A percentile compares a stretch with the other conserved stretches of the same genome.
These are phyloP conservation scores for Eimeria falciformis DNA, from an alignment of 169 alveolate species.

Conservation along the genomic window DNA sequence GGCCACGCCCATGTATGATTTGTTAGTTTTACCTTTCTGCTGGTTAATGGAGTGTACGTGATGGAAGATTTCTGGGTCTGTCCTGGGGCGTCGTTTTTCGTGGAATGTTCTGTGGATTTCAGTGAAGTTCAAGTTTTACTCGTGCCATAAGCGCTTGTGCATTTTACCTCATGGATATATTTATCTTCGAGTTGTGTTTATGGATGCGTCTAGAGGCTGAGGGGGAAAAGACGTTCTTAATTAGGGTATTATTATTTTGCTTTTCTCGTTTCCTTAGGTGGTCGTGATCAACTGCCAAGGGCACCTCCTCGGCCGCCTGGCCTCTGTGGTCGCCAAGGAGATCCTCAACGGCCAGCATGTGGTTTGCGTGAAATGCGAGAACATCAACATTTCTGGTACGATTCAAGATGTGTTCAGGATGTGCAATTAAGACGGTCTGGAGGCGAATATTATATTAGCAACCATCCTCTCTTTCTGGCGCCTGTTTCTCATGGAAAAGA, in stretches of 20 bases:
- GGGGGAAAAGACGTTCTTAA: no score
- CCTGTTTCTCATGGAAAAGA: neutral
- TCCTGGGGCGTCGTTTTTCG: no score
- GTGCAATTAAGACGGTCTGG: neutral
- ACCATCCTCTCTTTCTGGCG: neutral
- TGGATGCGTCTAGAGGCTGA: no score
- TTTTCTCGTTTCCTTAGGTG: constrained; percentile 78
- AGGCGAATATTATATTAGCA: neutral
- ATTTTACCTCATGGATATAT: no score
- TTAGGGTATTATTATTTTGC: neutral
- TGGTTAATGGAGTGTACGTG: no score
- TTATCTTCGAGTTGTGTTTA: no score
- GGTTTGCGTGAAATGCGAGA: constrained; percentile 97
- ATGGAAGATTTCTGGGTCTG: no score
- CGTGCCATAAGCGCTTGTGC: no score
- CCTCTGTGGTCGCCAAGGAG: constrained; percentile 99
- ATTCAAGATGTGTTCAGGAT: constrained; percentile 86
- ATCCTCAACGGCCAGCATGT: constrained; percentile 97
- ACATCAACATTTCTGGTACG: constrained; percentile 95
- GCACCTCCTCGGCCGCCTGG: constrained; percentile 99
- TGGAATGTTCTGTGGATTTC: no score
- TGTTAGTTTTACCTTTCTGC: no score
- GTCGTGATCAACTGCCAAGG: constrained; percentile 98
- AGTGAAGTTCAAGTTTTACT: no score
- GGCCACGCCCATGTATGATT: no score